Conservation (phyloP, 2,329 filamentous ascomycete species). For the Talaromyces sp. region DNA sequence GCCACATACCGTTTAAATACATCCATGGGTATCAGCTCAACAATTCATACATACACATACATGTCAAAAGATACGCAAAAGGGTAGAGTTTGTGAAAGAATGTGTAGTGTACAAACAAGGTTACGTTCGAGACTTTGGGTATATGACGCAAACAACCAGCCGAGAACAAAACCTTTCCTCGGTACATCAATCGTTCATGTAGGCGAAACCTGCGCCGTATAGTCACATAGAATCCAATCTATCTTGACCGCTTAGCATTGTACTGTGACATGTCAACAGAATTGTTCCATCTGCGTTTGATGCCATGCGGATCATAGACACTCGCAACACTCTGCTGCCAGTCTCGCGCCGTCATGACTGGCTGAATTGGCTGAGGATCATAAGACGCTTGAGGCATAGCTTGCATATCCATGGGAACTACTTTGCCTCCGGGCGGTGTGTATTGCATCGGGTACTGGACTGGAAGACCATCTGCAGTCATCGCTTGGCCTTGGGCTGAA, state of each 20-base stretch:
- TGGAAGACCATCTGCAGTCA: conserved; percentile 25
- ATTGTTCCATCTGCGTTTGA: conserved; percentile 45
- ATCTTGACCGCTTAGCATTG: conserved; percentile 33
- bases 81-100: not conserved
- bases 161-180: not conserved
- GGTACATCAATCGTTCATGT: not conserved
- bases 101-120: conserved; percentile 1
- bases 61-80: conserved; percentile 3
- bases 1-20: conserved; percentile 7
- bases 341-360: conserved; percentile 44
- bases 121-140: conserved; percentile 3
- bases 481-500: conserved; percentile 27
- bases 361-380: conserved; percentile 31
- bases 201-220: conserved; percentile 9
- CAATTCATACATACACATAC: conserved; percentile 3
- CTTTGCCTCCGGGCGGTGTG: conserved; percentile 25
- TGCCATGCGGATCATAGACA: conserved; percentile 45
- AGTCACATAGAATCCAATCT: not conserved
- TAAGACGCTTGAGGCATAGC: conserved; percentile 34
- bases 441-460: conserved; percentile 37
- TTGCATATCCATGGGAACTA: conserved; percentile 30
- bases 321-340: conserved; percentile 50
- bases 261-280: conserved; percentile 32
- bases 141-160: not conserved
- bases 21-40: conserved; percentile 15